Conservation (phyloP, 108 stramenopile species). For the Stephanodiscus minutulus region DNA sequence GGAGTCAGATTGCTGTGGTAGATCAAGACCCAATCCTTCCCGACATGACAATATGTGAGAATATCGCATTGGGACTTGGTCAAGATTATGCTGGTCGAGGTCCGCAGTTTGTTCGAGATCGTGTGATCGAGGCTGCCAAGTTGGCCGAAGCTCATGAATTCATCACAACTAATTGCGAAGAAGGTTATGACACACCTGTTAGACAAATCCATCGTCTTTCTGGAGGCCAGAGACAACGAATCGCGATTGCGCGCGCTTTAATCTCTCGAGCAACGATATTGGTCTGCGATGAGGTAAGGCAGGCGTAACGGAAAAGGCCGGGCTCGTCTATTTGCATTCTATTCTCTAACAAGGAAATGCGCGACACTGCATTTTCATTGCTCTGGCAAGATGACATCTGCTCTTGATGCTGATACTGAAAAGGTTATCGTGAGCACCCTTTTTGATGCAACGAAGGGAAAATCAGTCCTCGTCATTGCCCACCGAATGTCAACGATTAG, state of each 20-base stretch:
- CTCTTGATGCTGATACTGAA: slow-evolving; percentile 27
- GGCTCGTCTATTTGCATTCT: too few relatives aligned
- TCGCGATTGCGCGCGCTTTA: slow-evolving; percentile 87
- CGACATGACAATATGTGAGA: slow-evolving; percentile 73
- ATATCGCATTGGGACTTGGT: slow-evolving; percentile 77
- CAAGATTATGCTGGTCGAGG: slow-evolving; percentile 40
- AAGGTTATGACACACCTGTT: slow-evolving; percentile 78
- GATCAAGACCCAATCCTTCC: slow-evolving; percentile 88
- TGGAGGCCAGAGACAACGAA: slow-evolving; percentile 91
- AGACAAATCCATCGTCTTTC: slow-evolving; percentile 47
- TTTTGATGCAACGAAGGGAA: slow-evolving; percentile 20
- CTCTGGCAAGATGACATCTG: slow-evolving; percentile 10
- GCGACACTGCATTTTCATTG: too few relatives aligned
- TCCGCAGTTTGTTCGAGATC: slow-evolving; percentile 50
- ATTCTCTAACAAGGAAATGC: too few relatives aligned
- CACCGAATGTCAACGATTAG: slow-evolving; percentile 90
- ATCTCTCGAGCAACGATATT: slow-evolving; percentile 32
- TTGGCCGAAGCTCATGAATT: slow-evolving; percentile 85
- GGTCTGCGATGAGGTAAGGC: slow-evolving; percentile 10
- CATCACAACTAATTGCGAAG: slow-evolving; percentile 53
- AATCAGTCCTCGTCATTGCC: slow-evolving; percentile 74
- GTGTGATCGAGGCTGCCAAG: slow-evolving; percentile 61
- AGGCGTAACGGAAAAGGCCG: too few relatives aligned
- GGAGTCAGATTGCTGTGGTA: slow-evolving; percentile 75
- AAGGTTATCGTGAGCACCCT: slow-evolving; percentile 16